These are phyloP conservation scores for Anacardium occidentale DNA, from an alignment of 345 rosid genomes.

Conservation along the genomic window DNA sequence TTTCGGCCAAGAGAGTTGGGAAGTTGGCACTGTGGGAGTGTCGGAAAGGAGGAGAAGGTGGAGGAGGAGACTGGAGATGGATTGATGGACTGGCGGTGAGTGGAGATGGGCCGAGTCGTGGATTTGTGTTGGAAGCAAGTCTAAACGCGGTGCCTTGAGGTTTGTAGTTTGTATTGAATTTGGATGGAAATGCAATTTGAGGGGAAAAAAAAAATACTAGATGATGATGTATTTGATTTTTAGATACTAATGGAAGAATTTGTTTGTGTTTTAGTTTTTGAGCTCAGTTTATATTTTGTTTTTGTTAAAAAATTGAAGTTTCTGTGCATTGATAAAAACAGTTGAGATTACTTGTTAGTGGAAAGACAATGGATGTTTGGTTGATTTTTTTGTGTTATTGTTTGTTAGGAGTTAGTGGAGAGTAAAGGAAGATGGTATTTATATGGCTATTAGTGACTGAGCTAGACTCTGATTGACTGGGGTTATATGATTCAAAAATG, in stretches of 20 bases:
- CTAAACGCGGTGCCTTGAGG: slow-evolving; percentile 48
- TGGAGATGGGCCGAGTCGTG: slow-evolving; percentile 70
- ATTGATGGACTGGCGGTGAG: slow-evolving; percentile 64
- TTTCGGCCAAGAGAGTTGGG: slow-evolving; percentile 71
- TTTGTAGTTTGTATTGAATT: slow-evolving; percentile 6
- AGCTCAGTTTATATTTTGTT: neutral
- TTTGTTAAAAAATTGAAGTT: neutral
- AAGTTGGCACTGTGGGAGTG: slow-evolving; percentile 79
- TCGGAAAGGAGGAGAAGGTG: slow-evolving; percentile 39
- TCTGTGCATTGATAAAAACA: neutral
- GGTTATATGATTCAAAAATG: too few relatives aligned
- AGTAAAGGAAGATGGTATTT: too few relatives aligned
- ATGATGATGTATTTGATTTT: neutral
- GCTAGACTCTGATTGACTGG: too few relatives aligned
- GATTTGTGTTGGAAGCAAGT: slow-evolving; percentile 68
- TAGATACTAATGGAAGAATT: too few relatives aligned
- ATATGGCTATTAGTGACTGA: too few relatives aligned
- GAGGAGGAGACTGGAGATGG: slow-evolving; percentile 67
- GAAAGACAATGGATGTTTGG: neutral
- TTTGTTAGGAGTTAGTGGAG: neutral
- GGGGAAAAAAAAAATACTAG: neutral
- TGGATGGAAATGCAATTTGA: neutral
- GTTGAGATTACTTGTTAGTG: too few relatives aligned
- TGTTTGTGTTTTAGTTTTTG: neutral
- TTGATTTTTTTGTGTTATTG: neutral